Base-by-base conservation (phyloP, 345 rosid genomes). In the Gossypium turneri region DNA sequence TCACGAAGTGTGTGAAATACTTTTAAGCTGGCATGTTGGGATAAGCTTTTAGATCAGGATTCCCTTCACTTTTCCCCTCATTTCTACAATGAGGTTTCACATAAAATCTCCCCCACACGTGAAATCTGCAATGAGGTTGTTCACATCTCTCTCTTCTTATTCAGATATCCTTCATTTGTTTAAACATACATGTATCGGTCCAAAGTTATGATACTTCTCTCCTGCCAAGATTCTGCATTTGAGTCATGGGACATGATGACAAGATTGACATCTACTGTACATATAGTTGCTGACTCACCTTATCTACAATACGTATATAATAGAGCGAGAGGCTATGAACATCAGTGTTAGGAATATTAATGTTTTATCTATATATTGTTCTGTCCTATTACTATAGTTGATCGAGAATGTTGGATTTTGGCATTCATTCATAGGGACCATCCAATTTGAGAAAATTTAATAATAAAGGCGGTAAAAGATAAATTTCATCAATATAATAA, bases 11-110 rank as follows among this genome's bases (percentile, higher is more conserved):
- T 70, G 27, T 25, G 59, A 25, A 69, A 4, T 13, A 6, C 74
- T 71, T 71, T 71, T 19, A 71, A 55, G 63, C 74, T 71, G 51
- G 63, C 51, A 55, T 55, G 63, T 20, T 45, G 50, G 73, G 74
- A 8, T 29, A 59, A 12, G 74, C n/a, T 55, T 55, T 34, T 55
- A 34, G 50, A 71, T 71, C 63, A 55, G n/a, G 74, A 56, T 20
- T 67, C 72, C 66, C 56, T 12, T 47, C 56, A 20, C 55, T 67
- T 45, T 47, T 22, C 56, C 70, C 52, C 19, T 58, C 16, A 43
- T 65, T 65, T 65, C 52, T 9, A 4, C 69, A 0, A 22, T 65
- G 27, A 65, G 43, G 11, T 52, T 52, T 52, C 56, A 1, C 67
- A 58, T 47, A 47, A 47, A 47, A 47, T 47, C 51, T 47, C 51